Conservation (phyloP, 768 basidiomycete genomes). For the Hericium rajendrae region DNA sequence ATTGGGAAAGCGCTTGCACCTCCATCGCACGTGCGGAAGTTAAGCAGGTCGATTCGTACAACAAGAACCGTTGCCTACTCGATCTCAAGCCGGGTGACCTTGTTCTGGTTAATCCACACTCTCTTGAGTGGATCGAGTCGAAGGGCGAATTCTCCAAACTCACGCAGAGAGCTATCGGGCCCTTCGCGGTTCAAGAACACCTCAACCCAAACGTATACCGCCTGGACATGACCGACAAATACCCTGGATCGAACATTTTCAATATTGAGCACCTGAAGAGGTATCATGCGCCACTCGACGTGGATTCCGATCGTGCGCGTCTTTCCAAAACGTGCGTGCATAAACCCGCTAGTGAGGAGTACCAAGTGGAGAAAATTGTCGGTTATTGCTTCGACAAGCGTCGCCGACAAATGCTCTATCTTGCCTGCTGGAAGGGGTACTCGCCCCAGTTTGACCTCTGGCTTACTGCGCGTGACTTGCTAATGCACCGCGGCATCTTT, state of each 20-base stretch:
- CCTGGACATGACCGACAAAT: too few relatives aligned
- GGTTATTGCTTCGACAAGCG: not conserved
- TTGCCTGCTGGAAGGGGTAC: conserved; percentile 12
- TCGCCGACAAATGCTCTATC: too few relatives aligned
- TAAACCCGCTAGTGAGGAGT: conserved; percentile 1
- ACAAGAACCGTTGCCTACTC: conserved; percentile 5
- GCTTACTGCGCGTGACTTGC: not conserved
- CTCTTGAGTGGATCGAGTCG: conserved; percentile 8
- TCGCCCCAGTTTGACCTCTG: too few relatives aligned
- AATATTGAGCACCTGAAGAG: conserved; percentile 18
- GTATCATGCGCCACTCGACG: conserved; percentile 14
- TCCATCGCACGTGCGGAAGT: conserved; percentile 12
- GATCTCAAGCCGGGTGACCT: conserved; percentile 16
- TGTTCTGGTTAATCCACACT: conserved; percentile 16
- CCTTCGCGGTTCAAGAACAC: conserved; percentile 17
- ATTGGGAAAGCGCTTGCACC: conserved; percentile 7
- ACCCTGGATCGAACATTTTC: conserved; percentile 14
- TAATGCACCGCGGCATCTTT: too few relatives aligned
- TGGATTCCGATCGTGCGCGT: conserved; percentile 4
- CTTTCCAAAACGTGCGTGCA: not conserved
- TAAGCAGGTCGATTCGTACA: conserved; percentile 7
- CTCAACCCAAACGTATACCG: conserved; percentile 18
- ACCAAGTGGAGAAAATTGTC: too few relatives aligned
- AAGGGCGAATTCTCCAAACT: conserved; percentile 17
- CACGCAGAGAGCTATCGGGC: conserved; percentile 14